Percentiles rank a stretch among this genome's conserved stretches.
These are phyloP conservation scores for Poronia punctata DNA, from an alignment of 495 filamentous ascomycete species.

Conservation along the genomic window DNA sequence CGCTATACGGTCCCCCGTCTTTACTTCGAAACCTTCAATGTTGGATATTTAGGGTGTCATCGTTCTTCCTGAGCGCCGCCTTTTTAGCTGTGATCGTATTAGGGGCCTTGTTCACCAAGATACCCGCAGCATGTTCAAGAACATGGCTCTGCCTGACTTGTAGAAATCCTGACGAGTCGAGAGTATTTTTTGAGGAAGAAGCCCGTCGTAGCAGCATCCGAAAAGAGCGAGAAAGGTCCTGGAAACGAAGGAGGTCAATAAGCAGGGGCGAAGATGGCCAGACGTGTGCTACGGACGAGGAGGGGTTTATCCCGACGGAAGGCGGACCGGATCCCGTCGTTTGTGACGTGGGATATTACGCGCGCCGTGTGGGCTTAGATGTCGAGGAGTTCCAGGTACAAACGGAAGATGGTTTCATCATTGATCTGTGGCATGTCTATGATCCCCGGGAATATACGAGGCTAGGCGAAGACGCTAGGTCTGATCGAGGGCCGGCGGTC, in stretches of 20 bases:
- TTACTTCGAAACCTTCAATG: conserved; percentile 56
- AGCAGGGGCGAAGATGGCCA: conserved; percentile 19
- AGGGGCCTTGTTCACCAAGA: conserved; percentile 58
- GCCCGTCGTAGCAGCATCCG: conserved; percentile 44
- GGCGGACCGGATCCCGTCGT: conserved; percentile 72
- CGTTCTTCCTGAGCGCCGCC: conserved; percentile 65
- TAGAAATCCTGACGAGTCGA: conserved; percentile 46
- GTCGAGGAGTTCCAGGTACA: conserved; percentile 78
- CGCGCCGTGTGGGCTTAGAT: conserved; percentile 79
- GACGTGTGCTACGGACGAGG: conserved; percentile 34
- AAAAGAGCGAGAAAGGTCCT: conserved; percentile 49
- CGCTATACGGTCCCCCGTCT: conserved; percentile 72
- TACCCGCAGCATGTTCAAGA: conserved; percentile 42
- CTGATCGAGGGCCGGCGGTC: conserved; percentile 35
- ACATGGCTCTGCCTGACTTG: conserved; percentile 45
- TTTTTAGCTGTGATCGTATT: conserved; percentile 73
- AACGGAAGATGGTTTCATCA: conserved; percentile 92
- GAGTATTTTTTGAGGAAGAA: conserved; percentile 68
- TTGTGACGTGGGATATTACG: conserved; percentile 82
- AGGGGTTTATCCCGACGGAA: conserved; percentile 63
- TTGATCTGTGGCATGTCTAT: conserved; percentile 84
- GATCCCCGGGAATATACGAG: conserved; percentile 66
- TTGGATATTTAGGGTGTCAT: conserved; percentile 51
- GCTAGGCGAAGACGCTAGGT: conserved; percentile 28
- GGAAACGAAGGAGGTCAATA: conserved; percentile 46